Conservation (phyloP, 2,329 filamentous ascomycete genomes). For the Bipolaris gigantea region DNA sequence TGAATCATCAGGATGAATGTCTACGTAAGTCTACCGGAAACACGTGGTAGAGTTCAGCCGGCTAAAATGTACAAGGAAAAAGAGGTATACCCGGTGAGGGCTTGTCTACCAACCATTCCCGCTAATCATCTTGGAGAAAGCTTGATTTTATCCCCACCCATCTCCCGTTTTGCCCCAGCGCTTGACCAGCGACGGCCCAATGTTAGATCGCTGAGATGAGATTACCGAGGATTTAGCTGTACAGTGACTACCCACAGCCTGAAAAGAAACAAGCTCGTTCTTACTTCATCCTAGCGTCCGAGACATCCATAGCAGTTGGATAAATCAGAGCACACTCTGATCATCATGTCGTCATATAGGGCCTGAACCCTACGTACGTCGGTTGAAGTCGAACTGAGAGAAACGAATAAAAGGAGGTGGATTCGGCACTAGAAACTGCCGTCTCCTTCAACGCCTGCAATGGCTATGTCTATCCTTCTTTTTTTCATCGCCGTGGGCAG, state of each 20-base stretch:
- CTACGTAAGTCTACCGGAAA: background rate
- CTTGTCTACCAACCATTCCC: background rate
- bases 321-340: background rate
- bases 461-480: background rate
- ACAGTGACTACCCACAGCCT: background rate
- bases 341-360: background rate
- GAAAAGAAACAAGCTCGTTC: background rate
- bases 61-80: background rate
- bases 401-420: background rate
- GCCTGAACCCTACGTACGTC: background rate
- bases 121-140: conserved; percentile 1
- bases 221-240: background rate
- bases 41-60: background rate
- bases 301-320: background rate
- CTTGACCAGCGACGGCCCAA: background rate
- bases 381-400: background rate
- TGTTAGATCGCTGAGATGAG: background rate
- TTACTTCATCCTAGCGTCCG: background rate
- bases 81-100: background rate
- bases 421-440: background rate
- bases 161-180: background rate
- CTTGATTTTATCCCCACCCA: background rate
- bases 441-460: background rate
- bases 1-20: background rate
- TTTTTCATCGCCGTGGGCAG: conserved; percentile 1